These are phyloP conservation scores for Kuraishia ogatae DNA, from an alignment of 805 yeast genomes.

Conservation along the genomic window DNA sequence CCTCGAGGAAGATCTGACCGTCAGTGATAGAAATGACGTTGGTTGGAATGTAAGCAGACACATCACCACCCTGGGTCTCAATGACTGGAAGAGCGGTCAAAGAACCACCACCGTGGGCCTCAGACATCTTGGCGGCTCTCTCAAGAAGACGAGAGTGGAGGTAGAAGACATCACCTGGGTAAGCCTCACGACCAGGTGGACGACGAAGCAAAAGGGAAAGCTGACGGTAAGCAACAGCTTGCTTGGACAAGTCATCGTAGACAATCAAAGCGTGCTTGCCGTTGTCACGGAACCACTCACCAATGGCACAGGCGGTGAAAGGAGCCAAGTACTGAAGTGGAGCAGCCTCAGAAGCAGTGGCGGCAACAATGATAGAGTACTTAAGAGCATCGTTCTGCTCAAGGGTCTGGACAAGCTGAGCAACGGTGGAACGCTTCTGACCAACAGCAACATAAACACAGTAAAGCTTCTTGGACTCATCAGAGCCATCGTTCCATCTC, in stretches of 20 bases:
- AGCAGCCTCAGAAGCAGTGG: constrained; percentile 99
- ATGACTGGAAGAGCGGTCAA: constrained; percentile 93
- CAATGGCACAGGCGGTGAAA: constrained; percentile 98
- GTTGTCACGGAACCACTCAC: constrained; percentile 99
- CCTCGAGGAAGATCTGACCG: constrained; percentile 98
- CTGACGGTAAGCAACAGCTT: constrained; percentile 99
- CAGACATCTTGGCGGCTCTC: constrained; percentile 97
- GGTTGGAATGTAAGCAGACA: constrained; percentile 95
- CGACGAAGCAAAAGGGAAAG: constrained; percentile 94
- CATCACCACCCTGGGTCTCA: constrained; percentile 99
- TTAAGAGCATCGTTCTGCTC: constrained; percentile 97
- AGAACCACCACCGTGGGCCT: constrained; percentile 84
- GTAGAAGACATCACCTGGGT: constrained; percentile 97
- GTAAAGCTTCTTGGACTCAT: constrained; percentile 96
- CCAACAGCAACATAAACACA: constrained; percentile 99
- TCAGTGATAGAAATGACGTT: constrained; percentile 96
- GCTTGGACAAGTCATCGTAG: constrained; percentile 98
- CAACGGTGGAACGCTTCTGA: constrained; percentile 99
- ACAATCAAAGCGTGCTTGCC: constrained; percentile 95
- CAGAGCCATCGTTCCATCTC: constrained; percentile 94
- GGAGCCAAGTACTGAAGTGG: constrained; percentile 99
- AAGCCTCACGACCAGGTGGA: constrained; percentile 96
- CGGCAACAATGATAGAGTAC: constrained; percentile 97
- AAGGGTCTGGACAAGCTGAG: constrained; percentile 98
- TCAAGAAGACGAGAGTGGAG: constrained; percentile 90